A percentile compares a stretch with the other conserved stretches of the same genome.
Conservation (phyloP, 2,329 filamentous ascomycete species). For the Fusarium redolens region DNA sequence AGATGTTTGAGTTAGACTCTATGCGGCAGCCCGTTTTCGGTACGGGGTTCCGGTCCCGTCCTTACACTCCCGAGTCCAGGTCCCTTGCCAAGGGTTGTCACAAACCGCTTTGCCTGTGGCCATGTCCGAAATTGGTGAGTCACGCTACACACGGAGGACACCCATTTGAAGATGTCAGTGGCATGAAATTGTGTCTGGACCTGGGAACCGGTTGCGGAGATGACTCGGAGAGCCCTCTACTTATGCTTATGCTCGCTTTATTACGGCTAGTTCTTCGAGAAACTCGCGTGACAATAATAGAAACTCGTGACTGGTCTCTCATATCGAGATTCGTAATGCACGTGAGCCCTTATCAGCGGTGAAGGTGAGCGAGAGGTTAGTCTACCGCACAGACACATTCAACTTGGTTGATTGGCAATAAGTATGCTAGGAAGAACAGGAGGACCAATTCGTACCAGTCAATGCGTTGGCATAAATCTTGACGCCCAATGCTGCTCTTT, state of each 20-base stretch:
- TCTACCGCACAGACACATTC: conserved; percentile 29
- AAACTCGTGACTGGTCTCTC: conserved; percentile 13
- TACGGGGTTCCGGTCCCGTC: conserved; percentile 30
- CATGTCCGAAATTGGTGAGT: conserved; percentile 26
- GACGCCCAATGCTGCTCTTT: conserved; percentile 18
- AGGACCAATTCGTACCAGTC: conserved; percentile 7
- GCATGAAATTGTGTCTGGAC: conserved; percentile 15
- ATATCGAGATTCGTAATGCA: background rate
- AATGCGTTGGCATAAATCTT: conserved; percentile 31
- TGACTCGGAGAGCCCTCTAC: conserved; percentile 21
- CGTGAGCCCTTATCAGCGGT: conserved; percentile 30
- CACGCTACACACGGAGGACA: conserved; percentile 23
- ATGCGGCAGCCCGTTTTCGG: conserved; percentile 35
- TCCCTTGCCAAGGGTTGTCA: conserved; percentile 22
- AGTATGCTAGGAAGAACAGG: background rate
- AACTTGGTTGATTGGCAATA: conserved; percentile 11
- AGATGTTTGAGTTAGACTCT: conserved; percentile 37
- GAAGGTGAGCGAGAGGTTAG: conserved; percentile 4
- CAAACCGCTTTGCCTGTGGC: conserved; percentile 22
- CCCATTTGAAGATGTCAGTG: conserved; percentile 1
- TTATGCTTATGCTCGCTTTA: conserved; percentile 8
- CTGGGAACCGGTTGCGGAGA: conserved; percentile 23
- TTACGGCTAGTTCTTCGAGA: conserved; percentile 15
- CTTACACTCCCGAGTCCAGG: conserved; percentile 15
- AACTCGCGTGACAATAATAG: conserved; percentile 22